phyloP scores from a whole-genome alignment of 306 rosid species.

The Rosa multiflora region DNA sequence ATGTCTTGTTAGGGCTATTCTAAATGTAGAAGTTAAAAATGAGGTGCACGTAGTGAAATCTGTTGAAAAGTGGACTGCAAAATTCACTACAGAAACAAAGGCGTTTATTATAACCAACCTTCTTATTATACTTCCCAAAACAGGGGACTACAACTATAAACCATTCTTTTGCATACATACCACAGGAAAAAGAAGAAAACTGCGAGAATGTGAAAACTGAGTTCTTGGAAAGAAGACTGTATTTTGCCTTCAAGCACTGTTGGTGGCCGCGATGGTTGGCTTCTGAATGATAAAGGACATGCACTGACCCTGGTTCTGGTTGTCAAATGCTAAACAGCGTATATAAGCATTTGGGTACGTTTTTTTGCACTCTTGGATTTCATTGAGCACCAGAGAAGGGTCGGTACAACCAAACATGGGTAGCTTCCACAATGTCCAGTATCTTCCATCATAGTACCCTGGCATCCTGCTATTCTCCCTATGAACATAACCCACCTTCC shows the following conservation, averaged over 20 bases:
- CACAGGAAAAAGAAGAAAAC: not conserved
- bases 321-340: conserved; percentile 72
- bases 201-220: not conserved
- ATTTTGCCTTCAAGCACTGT: conserved; percentile 2
- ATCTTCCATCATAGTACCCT: conserved; percentile 88
- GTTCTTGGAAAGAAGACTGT: not conserved
- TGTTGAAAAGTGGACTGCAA: not conserved
- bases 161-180: conserved; percentile 9
- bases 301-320: conserved; percentile 61
- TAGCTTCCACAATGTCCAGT: conserved; percentile 86
- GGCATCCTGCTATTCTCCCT: conserved; percentile 65
- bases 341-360: conserved; percentile 66
- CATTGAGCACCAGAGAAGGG: conserved; percentile 55
- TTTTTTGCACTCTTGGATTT: conserved; percentile 59
- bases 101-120: not conserved
- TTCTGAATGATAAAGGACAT: conserved; percentile 71
- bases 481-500: conserved; percentile 49
- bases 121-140: conserved; percentile 9
- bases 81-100: not conserved
- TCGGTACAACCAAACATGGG: conserved; percentile 78
- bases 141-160: conserved; percentile 14
- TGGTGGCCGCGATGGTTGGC: conserved; percentile 26
- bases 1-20: too few species aligned
- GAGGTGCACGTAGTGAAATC: not conserved
- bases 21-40: too few species aligned